Base-by-base conservation (phyloP, 768 basidiomycete genomes). In the Heimioporus sp. region DNA sequence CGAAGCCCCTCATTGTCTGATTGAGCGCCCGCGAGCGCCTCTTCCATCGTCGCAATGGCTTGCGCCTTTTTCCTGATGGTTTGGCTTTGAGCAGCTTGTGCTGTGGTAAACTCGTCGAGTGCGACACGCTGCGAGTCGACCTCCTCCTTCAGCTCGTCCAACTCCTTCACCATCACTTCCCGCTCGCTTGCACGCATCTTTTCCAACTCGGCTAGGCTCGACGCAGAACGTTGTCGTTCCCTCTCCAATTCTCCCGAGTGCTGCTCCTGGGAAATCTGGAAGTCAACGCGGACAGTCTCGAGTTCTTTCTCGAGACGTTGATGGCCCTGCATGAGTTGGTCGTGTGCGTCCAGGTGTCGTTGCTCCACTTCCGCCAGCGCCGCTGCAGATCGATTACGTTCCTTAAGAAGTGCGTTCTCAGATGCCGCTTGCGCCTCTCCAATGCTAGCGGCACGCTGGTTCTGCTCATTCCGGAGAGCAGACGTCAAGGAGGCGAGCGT, bases 221-320 rank as follows among this genome's bases (percentile, higher is more conserved):
- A 66, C 13, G 52, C 47, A 24, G 64, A 70, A 17, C 41, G 51
- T 17, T 68, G 58, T 38, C 62, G 68, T 42, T 69, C 70, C 54
- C 51, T 61, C 32, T 63, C 66, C 40, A 72, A 46, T 28, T 43
- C 47, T 13, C 46, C 54, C 12, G 53, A 55, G 24, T 66, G 48
- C 12, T 58, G 49, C 17, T 53, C 55, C 24, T 58, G 59, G 34
- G 54, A 46, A 8, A 72, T 66, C 47, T 68, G 67, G 28, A 69
- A 62, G 13, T 71, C 67, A 8, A 69, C 59, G 62, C 83, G 86
- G 64, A 82, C 72, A 10, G 79, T 73, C 58, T 85, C 81, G 13
- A 90, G 67, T 63, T 92, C 85, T 54, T 82, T 57, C 21, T 51
- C 41, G 11, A 79, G 68, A 30, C 65, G 46, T 38, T 70, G 70